These are phyloP conservation scores for Globisporangium iwayamae DNA, from an alignment of 352 stramenopile species.

Conservation along the genomic window DNA sequence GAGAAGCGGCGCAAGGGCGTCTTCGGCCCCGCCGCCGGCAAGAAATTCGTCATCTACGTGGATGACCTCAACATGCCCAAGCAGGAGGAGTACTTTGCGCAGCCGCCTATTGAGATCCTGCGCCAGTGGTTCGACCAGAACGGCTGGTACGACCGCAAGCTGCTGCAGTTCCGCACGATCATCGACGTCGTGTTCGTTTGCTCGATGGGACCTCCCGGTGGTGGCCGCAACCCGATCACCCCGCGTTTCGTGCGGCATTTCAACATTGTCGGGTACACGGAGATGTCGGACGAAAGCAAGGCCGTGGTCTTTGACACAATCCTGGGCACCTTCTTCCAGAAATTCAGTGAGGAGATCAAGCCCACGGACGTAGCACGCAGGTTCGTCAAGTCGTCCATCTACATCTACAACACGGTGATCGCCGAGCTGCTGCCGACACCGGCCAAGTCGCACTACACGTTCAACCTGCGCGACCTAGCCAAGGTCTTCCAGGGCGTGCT, in stretches of 20 bases:
- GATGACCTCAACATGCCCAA: slow-evolving; percentile 97
- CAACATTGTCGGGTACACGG: slow-evolving; percentile 84
- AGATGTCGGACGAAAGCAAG: slow-evolving; percentile 83
- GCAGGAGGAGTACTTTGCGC: slow-evolving; percentile 91
- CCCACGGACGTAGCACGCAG: slow-evolving; percentile 41
- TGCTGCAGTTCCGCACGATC: slow-evolving; percentile 88
- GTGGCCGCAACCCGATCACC: slow-evolving; percentile 77
- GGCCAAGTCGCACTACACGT: slow-evolving; percentile 86
- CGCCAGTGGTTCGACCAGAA: slow-evolving; percentile 94
- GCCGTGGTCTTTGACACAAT: slow-evolving; percentile 84
- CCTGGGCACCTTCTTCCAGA: slow-evolving; percentile 61
- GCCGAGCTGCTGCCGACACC: slow-evolving; percentile 76
- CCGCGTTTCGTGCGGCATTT: slow-evolving; percentile 79
- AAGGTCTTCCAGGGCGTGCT: slow-evolving; percentile 86
- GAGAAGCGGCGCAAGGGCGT: slow-evolving; percentile 93
- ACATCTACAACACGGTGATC: slow-evolving; percentile 86
- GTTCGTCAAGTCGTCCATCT: slow-evolving; percentile 69
- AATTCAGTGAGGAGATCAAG: slow-evolving; percentile 71
- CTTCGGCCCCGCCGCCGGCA: slow-evolving; percentile 88
- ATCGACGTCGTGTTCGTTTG: slow-evolving; percentile 88
- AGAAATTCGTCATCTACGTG: slow-evolving; percentile 92
- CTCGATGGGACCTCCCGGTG: slow-evolving; percentile 80
- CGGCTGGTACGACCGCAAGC: slow-evolving; percentile 94
- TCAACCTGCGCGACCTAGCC: slow-evolving; percentile 86
- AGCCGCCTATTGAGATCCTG: slow-evolving; percentile 94